phyloP scores from a whole-genome alignment of 2,329 filamentous ascomycete species.

The Chaetomium globosum region DNA sequence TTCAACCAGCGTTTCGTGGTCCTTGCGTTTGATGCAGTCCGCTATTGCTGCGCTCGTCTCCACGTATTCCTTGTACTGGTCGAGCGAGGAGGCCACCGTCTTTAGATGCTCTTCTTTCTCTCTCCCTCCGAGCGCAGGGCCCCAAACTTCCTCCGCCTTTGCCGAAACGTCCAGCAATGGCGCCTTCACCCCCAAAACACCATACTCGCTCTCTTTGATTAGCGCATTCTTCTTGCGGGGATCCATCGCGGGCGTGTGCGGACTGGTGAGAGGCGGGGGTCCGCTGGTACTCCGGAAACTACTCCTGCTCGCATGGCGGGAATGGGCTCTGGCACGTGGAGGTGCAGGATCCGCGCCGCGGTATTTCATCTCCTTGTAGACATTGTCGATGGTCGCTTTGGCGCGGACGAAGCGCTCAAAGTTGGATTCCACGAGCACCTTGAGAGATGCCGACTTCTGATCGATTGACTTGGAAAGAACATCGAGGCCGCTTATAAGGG shows the following conservation, averaged over 20 bases:
- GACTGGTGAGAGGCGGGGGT: constrained; percentile 43
- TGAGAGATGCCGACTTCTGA: constrained; percentile 94
- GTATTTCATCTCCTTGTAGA: constrained; percentile 96
- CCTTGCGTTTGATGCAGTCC: constrained; percentile 85
- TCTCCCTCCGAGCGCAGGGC: constrained; percentile 84
- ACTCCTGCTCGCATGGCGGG: constrained; percentile 67
- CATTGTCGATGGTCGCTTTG: constrained; percentile 97
- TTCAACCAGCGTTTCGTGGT: constrained; percentile 85
- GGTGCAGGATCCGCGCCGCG: constrained; percentile 59
- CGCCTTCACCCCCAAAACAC: constrained; percentile 81
- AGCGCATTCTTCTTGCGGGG: constrained; percentile 83
- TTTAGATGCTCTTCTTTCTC: constrained; percentile 90
- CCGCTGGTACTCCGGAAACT: constrained; percentile 61
- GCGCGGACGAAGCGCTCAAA: constrained; percentile 97
- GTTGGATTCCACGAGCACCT: constrained; percentile 94
- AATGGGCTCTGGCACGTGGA: constrained; percentile 55
- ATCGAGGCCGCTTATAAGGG: constrained; percentile 78
- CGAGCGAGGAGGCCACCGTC: constrained; percentile 72
- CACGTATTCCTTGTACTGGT: constrained; percentile 78
- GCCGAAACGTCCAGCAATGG: constrained; percentile 87
- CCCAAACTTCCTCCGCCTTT: constrained; percentile 97
- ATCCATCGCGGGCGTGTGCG: constrained; percentile 51
- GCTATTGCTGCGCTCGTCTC: constrained; percentile 76
- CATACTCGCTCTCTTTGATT: constrained; percentile 89
- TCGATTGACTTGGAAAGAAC: constrained; percentile 90